Percentiles rank a stretch among this genome's conserved stretches.
Evolutionary conservation across 305 asterid species (phyloP).

Genomic region (Galium porrigens): DNA sequence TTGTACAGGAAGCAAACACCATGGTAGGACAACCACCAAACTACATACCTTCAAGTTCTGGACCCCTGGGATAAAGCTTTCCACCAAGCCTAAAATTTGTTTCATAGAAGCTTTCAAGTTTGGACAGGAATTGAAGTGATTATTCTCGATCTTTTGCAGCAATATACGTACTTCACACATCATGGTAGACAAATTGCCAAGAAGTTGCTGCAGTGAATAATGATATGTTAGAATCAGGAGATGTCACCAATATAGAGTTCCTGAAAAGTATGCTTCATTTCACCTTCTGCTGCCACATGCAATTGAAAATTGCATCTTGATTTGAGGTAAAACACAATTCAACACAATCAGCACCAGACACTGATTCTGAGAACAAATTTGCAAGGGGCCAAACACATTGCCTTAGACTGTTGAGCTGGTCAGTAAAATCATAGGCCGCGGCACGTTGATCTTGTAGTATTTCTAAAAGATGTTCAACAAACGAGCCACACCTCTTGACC

Average conservation of each 20-base stretch:
- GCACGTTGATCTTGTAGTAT: slow-evolving; percentile 91
- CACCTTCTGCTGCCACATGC: slow-evolving; percentile 95
- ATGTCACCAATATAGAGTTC: not conserved
- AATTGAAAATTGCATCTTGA: slow-evolving; percentile 40
- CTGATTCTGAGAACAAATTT: slow-evolving; percentile 38
- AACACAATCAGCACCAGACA: slow-evolving; percentile 12
- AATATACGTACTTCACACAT: slow-evolving; percentile 49
- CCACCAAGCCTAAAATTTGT: slow-evolving; percentile 36
- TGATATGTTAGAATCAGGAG: slow-evolving; percentile 1
- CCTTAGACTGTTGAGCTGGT: slow-evolving; percentile 43
- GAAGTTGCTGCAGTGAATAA: slow-evolving; percentile 53
- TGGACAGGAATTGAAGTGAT: slow-evolving; percentile 53
- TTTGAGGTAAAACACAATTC: slow-evolving; percentile 25
- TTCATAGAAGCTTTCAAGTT: slow-evolving; percentile 34
- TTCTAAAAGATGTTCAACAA: slow-evolving; percentile 56
- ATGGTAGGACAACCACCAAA: slow-evolving; percentile 6
- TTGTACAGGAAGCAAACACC: not conserved
- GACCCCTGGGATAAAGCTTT: slow-evolving; percentile 36
- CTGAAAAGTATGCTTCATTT: not conserved
- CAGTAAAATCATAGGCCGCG: slow-evolving; percentile 44
- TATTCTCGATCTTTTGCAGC: slow-evolving; percentile 39
- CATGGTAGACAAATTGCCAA: slow-evolving; percentile 52
- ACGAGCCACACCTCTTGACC: slow-evolving; percentile 62
- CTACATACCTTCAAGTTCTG: slow-evolving; percentile 55
- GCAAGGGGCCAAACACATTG: slow-evolving; percentile 46